phyloP scores from a whole-genome alignment of 768 basidiomycete species.

The Mycena latifolia region DNA sequence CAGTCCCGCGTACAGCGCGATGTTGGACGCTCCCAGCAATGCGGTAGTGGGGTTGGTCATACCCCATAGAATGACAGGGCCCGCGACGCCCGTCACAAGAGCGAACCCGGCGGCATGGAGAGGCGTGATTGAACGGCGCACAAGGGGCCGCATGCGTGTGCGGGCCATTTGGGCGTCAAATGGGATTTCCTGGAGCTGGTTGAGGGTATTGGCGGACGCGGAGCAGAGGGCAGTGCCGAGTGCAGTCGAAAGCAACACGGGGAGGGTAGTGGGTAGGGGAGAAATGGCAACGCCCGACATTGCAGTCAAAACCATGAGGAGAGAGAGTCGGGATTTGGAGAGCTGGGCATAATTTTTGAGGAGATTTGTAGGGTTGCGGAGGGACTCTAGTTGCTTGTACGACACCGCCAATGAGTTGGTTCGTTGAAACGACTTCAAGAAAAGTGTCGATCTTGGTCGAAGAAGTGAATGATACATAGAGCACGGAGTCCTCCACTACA shows the following conservation, averaged over 20 bases:
- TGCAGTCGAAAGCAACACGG: conserved; percentile 87
- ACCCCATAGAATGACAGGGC: conserved; percentile 80
- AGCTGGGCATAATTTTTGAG: conserved; percentile 73
- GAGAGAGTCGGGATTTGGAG: conserved; percentile 87
- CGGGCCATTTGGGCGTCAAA: conserved; percentile 97
- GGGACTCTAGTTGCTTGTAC: conserved; percentile 13
- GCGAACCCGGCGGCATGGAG: conserved; percentile 89
- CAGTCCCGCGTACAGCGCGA: conserved; percentile 88
- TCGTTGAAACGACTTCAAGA: conserved; percentile 39
- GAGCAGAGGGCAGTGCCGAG: conserved; percentile 91
- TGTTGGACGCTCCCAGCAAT: conserved; percentile 83
- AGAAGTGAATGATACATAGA: background rate
- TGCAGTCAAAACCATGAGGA: conserved; percentile 88
- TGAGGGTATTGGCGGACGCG: conserved; percentile 93
- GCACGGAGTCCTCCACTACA: too few species aligned
- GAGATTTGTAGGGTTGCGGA: conserved; percentile 8
- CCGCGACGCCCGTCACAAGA: conserved; percentile 77
- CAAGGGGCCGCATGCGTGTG: conserved; percentile 89
- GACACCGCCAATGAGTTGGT: conserved; percentile 48
- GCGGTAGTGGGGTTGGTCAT: conserved; percentile 92
- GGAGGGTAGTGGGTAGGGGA: conserved; percentile 86
- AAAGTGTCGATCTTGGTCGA: conserved; percentile 2
- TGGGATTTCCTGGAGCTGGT: conserved; percentile 94
- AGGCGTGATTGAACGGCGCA: conserved; percentile 84
- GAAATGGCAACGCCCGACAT: conserved; percentile 95